Base-by-base conservation (phyloP, 768 basidiomycete species). In the Coprinopsis strossmayeri region DNA sequence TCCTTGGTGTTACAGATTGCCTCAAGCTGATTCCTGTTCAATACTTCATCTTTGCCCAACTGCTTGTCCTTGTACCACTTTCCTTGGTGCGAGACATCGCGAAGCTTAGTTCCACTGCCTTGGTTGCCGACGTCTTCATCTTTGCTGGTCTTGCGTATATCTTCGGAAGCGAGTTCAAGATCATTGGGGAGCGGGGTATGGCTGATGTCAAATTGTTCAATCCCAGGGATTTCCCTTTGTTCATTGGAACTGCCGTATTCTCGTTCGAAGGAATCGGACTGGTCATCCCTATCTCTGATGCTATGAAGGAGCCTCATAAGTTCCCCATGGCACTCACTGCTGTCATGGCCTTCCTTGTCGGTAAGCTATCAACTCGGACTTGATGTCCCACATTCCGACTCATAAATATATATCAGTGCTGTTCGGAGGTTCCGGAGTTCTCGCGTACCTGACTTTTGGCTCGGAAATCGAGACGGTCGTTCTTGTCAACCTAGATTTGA, bases 181-280 rank as follows among this genome's bases (percentile, higher is more conserved):
- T 90, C 28, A 77, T 99, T 52, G 73, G 72, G 1, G 59, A 74
- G 2, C 64, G 73, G 9, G 96, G 96, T 3, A 66, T 89, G 15
- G 88, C 89, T 12, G 77, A 91, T 46, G 77, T 97, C 30, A 74
- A 81, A 58, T 55, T 91, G 64, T 98, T 98, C 71, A 99, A 99
- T 65, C 63, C 82, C 2, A 84, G 79, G 59, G 86, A 91, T 55
- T 99, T 91, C 70, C 84, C 95, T 0, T 69, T 98, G 17, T 80
- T 99, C 52, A 87, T 99, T 49, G 96, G 93, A 5, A 97, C 96
- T 20, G 95, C 96, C 2, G 95, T 97, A 25, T 98, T 98, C 66
- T 91, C 96, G 1, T 99, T 98, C 57, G 95, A 99, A 66, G 95
- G 95, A 7, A 91, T 99, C 55, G 96, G 95, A 41, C 70, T 98